Conservation (phyloP, 768 basidiomycete genomes). For the Amanita fuliginea region DNA sequence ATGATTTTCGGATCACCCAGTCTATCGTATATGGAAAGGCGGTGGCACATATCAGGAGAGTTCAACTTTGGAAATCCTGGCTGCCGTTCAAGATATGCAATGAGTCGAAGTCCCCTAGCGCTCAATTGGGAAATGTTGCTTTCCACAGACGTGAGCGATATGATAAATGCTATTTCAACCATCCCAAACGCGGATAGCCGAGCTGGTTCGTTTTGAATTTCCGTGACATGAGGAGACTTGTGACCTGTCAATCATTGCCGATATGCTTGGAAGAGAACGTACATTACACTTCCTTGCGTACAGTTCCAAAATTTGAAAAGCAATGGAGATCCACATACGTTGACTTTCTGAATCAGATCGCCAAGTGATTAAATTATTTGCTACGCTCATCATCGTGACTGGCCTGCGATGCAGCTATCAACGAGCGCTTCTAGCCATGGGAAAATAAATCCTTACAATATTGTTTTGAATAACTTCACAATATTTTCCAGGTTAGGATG, state of each 20-base stretch:
- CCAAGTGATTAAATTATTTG: constrained; percentile 46
- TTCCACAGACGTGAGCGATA: constrained; percentile 61
- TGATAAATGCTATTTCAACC: constrained; percentile 63
- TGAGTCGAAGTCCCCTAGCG: constrained; percentile 54
- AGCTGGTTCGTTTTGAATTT: constrained; percentile 36
- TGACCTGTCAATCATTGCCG: background rate
- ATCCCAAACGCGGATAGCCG: constrained; percentile 57
- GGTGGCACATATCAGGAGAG: constrained; percentile 47
- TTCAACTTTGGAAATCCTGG: constrained; percentile 42
- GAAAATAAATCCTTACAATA: background rate
- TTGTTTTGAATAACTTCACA: background rate
- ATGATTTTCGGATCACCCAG: constrained; percentile 66
- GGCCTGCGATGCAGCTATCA: constrained; percentile 21
- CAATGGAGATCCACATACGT: constrained; percentile 57
- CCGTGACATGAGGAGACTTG: constrained; percentile 32
- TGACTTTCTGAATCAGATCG: constrained; percentile 52
- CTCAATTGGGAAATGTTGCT: constrained; percentile 57
- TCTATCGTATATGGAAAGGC: constrained; percentile 68
- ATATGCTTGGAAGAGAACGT: constrained; percentile 9
- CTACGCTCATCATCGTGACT: constrained; percentile 34
- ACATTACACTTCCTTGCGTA: constrained; percentile 42
- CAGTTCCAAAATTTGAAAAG: constrained; percentile 47
- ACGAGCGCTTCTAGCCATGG: constrained; percentile 6
- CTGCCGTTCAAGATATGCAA: constrained; percentile 58
- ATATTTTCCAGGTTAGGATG: constrained; percentile 18